Percentiles rank a stretch among this genome's conserved stretches.
Conservation (phyloP, 345 rosid genomes). For the Tarenaya hassleriana region DNA sequence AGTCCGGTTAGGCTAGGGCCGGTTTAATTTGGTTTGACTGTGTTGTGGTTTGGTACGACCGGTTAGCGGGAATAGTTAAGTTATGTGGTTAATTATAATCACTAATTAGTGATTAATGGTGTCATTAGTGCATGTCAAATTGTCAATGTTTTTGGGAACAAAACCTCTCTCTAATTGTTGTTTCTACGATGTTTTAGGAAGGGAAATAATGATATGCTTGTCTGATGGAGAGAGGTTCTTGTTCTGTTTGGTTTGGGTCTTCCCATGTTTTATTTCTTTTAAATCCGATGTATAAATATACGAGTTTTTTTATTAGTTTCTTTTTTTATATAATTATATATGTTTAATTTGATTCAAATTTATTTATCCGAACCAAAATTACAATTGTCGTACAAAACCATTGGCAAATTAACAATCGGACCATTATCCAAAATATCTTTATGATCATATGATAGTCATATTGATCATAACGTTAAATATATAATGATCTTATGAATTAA, state of each 20-base stretch:
- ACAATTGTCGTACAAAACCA: not conserved
- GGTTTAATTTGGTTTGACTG: slow-evolving; percentile 17
- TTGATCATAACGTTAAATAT: too few relatives aligned
- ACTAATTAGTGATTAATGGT: slow-evolving; percentile 1
- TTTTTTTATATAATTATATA: not conserved
- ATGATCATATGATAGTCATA: too few relatives aligned
- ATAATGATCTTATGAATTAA: too few relatives aligned
- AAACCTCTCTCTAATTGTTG: slow-evolving; percentile 28
- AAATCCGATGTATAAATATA: slow-evolving; percentile 6
- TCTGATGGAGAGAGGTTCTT: slow-evolving; percentile 10
- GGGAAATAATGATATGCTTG: slow-evolving; percentile 23
- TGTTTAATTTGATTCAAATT: not conserved
- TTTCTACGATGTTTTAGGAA: slow-evolving; percentile 32
- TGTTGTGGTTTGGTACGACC: slow-evolving; percentile 16
- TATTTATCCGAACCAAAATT: not conserved
- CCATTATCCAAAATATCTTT: too few relatives aligned
- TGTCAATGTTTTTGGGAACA: too few relatives aligned
- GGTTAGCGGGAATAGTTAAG: slow-evolving; percentile 17
- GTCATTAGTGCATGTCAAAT: too few relatives aligned
- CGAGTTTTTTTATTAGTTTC: slow-evolving; percentile 4
- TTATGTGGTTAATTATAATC: slow-evolving; percentile 3
- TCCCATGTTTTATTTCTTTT: slow-evolving; percentile 1
- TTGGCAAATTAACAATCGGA: too few relatives aligned
- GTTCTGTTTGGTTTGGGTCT: slow-evolving; percentile 2
- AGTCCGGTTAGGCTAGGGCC: slow-evolving; percentile 1